Percentiles rank a stretch among this genome's conserved stretches.
Evolutionary conservation across 2,329 filamentous ascomycete species (phyloP).

Genomic region (Chaetomium olivaceum): DNA sequence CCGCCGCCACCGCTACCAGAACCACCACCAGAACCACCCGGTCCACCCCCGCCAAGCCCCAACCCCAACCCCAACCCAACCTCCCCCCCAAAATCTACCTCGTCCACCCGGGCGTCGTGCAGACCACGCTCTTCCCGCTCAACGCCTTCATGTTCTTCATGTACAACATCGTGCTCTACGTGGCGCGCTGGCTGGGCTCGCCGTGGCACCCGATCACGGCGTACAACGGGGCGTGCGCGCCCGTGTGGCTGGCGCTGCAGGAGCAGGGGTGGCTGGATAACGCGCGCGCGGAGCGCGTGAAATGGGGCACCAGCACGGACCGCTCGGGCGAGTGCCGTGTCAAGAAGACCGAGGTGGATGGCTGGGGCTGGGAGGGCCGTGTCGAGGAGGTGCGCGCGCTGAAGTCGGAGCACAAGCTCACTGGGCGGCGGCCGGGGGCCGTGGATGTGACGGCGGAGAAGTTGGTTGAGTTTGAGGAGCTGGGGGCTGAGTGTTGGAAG

Average conservation of each 20-base stretch:
- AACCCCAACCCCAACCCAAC: slow-evolving; percentile 26
- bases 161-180: slow-evolving; percentile 67
- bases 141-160: slow-evolving; percentile 66
- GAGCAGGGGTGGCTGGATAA: slow-evolving; percentile 62
- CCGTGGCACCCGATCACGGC: slow-evolving; percentile 82
- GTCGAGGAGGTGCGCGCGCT: slow-evolving; percentile 44
- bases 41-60: neutral
- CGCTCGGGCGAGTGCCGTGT: slow-evolving; percentile 59
- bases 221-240: slow-evolving; percentile 74
- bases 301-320: slow-evolving; percentile 82
- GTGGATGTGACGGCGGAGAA: slow-evolving; percentile 61
- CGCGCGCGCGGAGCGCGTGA: slow-evolving; percentile 56
- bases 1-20: slow-evolving; percentile 18
- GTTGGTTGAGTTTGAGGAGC: slow-evolving; percentile 60
- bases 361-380: slow-evolving; percentile 75
- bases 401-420: slow-evolving; percentile 52
- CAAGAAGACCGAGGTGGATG: slow-evolving; percentile 78
- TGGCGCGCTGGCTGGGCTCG: slow-evolving; percentile 77
- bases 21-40: slow-evolving; percentile 20
- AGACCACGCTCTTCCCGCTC: slow-evolving; percentile 77
- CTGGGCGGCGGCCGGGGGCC: slow-evolving; percentile 61
- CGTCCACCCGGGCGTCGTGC: slow-evolving; percentile 83
- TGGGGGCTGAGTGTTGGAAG: slow-evolving; percentile 64
- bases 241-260: slow-evolving; percentile 76
- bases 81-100: slow-evolving; percentile 58